Evolutionary conservation across 768 basidiomycete species (phyloP).

Genomic region (Naganishia antarctica): DNA sequence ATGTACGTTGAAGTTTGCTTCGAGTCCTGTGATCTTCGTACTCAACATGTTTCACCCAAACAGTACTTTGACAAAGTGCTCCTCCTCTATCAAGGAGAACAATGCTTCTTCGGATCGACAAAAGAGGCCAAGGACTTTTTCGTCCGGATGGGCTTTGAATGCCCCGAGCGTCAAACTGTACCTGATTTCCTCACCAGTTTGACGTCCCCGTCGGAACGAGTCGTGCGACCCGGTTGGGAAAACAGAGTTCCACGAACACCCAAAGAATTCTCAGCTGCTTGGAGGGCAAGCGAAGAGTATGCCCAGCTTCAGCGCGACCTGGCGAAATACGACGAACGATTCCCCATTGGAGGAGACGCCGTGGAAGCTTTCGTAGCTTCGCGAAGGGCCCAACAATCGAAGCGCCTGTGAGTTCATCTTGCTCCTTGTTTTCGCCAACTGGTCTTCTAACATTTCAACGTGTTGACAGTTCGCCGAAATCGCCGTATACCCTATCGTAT

Average conservation of each 20-base stretch:
- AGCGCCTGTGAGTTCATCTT: slow-evolving; percentile 69
- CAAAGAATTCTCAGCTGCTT: slow-evolving; percentile 56
- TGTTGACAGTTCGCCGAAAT: not conserved
- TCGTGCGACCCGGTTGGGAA: slow-evolving; percentile 63
- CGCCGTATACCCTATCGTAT: slow-evolving; percentile 49
- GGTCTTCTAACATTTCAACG: not conserved
- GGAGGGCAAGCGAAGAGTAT: slow-evolving; percentile 56
- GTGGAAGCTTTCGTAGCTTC: slow-evolving; percentile 73
- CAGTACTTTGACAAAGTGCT: slow-evolving; percentile 54
- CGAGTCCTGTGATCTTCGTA: too few species aligned
- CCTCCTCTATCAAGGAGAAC: slow-evolving; percentile 55
- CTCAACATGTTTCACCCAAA: too few species aligned
- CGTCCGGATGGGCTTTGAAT: slow-evolving; percentile 54
- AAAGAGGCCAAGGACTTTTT: slow-evolving; percentile 53
- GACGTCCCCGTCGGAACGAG: slow-evolving; percentile 77
- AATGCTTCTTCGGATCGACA: slow-evolving; percentile 55
- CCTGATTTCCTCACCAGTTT: slow-evolving; percentile 55
- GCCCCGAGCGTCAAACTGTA: slow-evolving; percentile 53
- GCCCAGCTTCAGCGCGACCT: slow-evolving; percentile 55
- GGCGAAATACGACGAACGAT: slow-evolving; percentile 56
- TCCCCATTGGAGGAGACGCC: slow-evolving; percentile 42
- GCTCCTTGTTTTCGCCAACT: slow-evolving; percentile 67
- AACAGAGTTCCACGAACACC: slow-evolving; percentile 65
- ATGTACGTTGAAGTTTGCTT: slow-evolving; percentile 34
- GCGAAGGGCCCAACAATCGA: slow-evolving; percentile 61